Evolutionary conservation across 164 flowering plant genomes (phyloP).

Genomic region (grape (Vitis vinifera)): ASM3070453v1 NC_081809.1:544001-544500

Average conservation of each 20-base stretch:
- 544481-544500: slow-evolving; percentile 21
- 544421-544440: slow-evolving; percentile 27
- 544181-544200: no score
- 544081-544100: no score
- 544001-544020: no score
- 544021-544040: no score
- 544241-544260: slow-evolving; percentile 1
- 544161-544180: no score
- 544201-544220: no score
- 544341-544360: slow-evolving; percentile 56
- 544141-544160: no score
- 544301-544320: not conserved
- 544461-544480: slow-evolving; percentile 1
- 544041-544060: no score
- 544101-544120: no score
- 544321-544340: slow-evolving; percentile 29
- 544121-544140: no score
- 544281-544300: slow-evolving; percentile 13
- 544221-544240: no score
- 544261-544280: slow-evolving; percentile 12
- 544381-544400: slow-evolving; percentile 28
- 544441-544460: slow-evolving; percentile 1
- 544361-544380: slow-evolving; percentile 39
- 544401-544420: slow-evolving; percentile 26
- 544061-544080: no score